phyloP scores from a whole-genome alignment of 2,329 filamentous ascomycete genomes.

The Phyllosticta citriasiana region DNA sequence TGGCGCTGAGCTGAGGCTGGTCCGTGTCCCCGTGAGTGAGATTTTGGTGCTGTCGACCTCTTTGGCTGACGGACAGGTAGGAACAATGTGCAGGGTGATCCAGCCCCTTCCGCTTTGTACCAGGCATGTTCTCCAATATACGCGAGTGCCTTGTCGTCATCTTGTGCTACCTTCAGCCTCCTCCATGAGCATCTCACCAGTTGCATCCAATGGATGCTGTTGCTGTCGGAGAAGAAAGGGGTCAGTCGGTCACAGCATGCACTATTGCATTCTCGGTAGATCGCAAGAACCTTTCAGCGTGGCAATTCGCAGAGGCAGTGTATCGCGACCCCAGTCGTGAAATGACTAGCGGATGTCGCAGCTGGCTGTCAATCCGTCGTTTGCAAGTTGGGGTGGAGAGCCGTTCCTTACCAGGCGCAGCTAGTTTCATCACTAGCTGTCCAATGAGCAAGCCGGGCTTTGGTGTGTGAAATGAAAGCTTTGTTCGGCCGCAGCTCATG shows the following conservation, averaged over 20 bases:
- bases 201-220: background rate
- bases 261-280: background rate
- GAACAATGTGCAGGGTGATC: background rate
- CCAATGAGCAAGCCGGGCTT: background rate
- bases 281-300: background rate
- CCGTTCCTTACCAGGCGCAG: background rate
- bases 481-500: background rate
- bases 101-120: background rate
- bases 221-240: background rate
- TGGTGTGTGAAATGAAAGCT: background rate
- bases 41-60: background rate
- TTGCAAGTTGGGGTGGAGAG: background rate
- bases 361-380: background rate
- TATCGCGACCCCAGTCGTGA: background rate
- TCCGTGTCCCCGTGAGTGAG: background rate
- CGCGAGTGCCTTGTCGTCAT: background rate
- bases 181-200: background rate
- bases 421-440: background rate
- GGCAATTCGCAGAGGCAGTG: background rate
- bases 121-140: background rate
- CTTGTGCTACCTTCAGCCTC: background rate
- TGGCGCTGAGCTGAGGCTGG: background rate
- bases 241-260: background rate
- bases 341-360: background rate
- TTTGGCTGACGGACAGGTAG: background rate